These are phyloP conservation scores for Neurospora pannonica DNA, from an alignment of 495 filamentous ascomycete species.

Conservation along the genomic window DNA sequence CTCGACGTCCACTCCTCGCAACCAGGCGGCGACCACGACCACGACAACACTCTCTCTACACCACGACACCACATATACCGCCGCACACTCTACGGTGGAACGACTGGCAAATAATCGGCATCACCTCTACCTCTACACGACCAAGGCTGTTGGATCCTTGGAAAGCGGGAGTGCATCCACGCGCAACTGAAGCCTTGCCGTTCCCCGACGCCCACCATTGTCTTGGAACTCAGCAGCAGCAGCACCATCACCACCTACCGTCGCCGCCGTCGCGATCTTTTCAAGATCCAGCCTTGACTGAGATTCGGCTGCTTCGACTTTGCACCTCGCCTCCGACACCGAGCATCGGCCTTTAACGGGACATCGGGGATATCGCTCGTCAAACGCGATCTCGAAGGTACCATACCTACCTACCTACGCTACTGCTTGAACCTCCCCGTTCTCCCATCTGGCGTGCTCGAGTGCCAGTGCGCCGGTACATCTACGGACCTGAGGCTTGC, in stretches of 20 bases:
- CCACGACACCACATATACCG: not conserved
- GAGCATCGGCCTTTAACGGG: not conserved
- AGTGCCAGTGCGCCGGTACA: not conserved
- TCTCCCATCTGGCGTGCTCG: not conserved
- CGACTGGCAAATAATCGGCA: not conserved
- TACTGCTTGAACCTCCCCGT: not conserved
- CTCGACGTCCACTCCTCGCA: not conserved
- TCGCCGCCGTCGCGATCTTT: not conserved
- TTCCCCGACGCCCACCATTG: not conserved
- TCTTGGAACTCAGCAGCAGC: not conserved
- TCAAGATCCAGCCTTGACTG: not conserved
- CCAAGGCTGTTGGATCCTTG: not conserved
- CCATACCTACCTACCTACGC: not conserved
- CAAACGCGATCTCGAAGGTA: not conserved
- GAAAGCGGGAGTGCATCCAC: not conserved
- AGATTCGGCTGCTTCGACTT: not conserved
- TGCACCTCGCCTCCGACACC: not conserved
- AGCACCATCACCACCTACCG: not conserved
- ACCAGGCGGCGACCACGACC: not conserved
- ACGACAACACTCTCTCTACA: not conserved
- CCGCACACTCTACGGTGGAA: not conserved
- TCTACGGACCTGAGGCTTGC: not conserved
- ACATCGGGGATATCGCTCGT: not conserved
- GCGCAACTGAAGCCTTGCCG: not conserved
- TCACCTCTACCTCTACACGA: not conserved